Percentiles rank a stretch among this genome's conserved stretches.
phyloP scores from a whole-genome alignment of 805 yeast genomes.

The Candida boleticola region DNA sequence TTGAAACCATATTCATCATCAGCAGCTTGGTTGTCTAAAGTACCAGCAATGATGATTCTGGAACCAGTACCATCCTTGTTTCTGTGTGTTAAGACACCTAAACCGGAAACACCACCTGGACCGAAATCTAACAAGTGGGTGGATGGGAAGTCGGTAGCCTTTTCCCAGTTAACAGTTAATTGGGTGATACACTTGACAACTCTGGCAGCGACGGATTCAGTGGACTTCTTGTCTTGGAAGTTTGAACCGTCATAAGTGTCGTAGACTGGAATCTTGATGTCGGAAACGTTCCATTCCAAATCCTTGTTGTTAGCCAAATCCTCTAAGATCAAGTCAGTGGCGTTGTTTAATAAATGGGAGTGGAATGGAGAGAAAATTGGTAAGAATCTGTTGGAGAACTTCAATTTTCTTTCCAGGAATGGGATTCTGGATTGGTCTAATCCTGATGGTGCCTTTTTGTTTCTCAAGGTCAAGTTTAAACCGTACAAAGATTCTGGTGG shows the following conservation, averaged over 20 bases:
- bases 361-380: constrained; percentile 98
- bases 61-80: constrained; percentile 99
- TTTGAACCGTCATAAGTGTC: constrained; percentile 87
- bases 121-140: constrained; percentile 96
- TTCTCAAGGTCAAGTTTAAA: constrained; percentile 85
- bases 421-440: constrained; percentile 95
- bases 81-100: constrained; percentile 93
- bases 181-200: constrained; percentile 80
- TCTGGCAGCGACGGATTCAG: constrained; percentile 61
- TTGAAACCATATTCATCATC: constrained; percentile 93
- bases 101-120: constrained; percentile 97
- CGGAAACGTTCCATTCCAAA: constrained; percentile 53
- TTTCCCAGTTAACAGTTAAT: constrained; percentile 93
- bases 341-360: constrained; percentile 75
- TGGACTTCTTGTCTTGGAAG: constrained; percentile 47
- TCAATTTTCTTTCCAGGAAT: constrained; percentile 87
- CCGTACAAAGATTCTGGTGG: constrained; percentile 98
- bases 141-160: constrained; percentile 73
- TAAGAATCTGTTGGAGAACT: constrained; percentile 88
- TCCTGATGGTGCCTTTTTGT: constrained; percentile 92
- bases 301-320: constrained; percentile 59
- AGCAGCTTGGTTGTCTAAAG: constrained; percentile 59
- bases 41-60: constrained; percentile 91
- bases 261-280: constrained; percentile 79
- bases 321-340: constrained; percentile 60